Base-by-base conservation (phyloP, 2,329 filamentous ascomycete species). In the Diplocarpon mali region DNA sequence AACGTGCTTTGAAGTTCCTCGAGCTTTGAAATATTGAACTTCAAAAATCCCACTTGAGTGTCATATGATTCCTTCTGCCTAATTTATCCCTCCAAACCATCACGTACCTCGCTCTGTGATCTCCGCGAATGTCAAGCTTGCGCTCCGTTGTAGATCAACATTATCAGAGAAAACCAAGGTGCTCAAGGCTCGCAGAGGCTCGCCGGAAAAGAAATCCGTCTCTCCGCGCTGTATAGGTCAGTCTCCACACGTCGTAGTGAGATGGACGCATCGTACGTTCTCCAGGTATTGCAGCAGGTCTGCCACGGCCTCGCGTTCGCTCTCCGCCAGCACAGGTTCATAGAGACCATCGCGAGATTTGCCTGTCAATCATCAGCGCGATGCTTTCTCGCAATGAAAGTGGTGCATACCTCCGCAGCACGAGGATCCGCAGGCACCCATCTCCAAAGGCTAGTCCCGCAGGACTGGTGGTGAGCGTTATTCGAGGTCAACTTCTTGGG, bases 131-230 rank as follows among this genome's bases (percentile, higher is more conserved):
- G 92, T 98, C 65, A 98, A 76, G 65, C 90, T 96, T 42, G 92
- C 92, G 68, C 92, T 96, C 54, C 92, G 78, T 69, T 98, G 92
- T 42, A 98, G 75, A 64, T 98, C 92, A 63, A 98, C 89, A 69
- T 98, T 98, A 66, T 96, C 89, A 46, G 92, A 98, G 65, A 95
- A 98, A 46, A 98, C 92, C 20, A 98, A 76, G 11, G 90, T 98
- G 67, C 87, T 95, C 46, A 98, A 71, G 37, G 92, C 90, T 66
- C 85, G 84, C 46, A 98, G 78, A 37, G 92, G 92, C 62, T 95
- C 89, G 66, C 92, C 92, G 31, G 85, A 83, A 68, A 98, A 98
- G 77, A 98, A 98, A 66, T 98, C 90, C 59, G 89, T 96, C 65
- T 98, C 92, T 62, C 82, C 84, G 62, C 92, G 83, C 92, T 57